phyloP scores from a whole-genome alignment of 2,329 filamentous ascomycete species.

The Massarina eburnea region DNA sequence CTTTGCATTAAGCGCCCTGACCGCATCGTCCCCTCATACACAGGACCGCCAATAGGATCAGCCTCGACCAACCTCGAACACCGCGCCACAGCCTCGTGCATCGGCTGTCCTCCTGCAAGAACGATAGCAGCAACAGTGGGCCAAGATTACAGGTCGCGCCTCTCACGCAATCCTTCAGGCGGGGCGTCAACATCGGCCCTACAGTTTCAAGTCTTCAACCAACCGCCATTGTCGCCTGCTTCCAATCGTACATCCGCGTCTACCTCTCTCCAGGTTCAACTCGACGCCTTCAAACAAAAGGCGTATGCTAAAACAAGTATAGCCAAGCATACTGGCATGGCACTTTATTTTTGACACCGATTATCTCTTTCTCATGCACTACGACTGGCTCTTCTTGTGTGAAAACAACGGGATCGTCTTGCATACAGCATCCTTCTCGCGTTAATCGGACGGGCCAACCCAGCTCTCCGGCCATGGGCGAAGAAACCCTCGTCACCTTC shows the following conservation, averaged over 20 bases:
- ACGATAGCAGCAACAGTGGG: conserved; percentile 19
- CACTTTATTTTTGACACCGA: conserved; percentile 34
- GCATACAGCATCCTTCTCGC: conserved; percentile 23
- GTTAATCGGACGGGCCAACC: conserved; percentile 30
- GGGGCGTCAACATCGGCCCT: conserved; percentile 20
- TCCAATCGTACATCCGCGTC: conserved; percentile 23
- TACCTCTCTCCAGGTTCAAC: conserved; percentile 15
- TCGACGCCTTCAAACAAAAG: conserved; percentile 23
- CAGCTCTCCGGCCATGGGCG: conserved; percentile 33
- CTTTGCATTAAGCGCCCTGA: conserved; percentile 37
- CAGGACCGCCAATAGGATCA: conserved; percentile 29
- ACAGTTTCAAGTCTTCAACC: conserved; percentile 31
- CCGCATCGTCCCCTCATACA: conserved; percentile 25
- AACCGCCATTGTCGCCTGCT: conserved; percentile 17
- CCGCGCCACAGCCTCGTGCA: conserved; percentile 19
- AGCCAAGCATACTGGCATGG: conserved; percentile 25
- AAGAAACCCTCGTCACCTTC: conserved; percentile 68
- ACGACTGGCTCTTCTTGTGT: conserved; percentile 15
- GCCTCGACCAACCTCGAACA: conserved; percentile 23
- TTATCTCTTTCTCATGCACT: conserved; percentile 14
- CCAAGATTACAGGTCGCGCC: conserved; percentile 20
- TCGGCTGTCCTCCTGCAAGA: conserved; percentile 20
- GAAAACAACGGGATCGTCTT: conserved; percentile 31
- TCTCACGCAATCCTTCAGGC: conserved; percentile 18
- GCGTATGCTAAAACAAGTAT: conserved; percentile 25